These are phyloP conservation scores for Macrocystidia cucumis DNA, from an alignment of 1,284 basidiomycete genomes.

Conservation along the genomic window DNA sequence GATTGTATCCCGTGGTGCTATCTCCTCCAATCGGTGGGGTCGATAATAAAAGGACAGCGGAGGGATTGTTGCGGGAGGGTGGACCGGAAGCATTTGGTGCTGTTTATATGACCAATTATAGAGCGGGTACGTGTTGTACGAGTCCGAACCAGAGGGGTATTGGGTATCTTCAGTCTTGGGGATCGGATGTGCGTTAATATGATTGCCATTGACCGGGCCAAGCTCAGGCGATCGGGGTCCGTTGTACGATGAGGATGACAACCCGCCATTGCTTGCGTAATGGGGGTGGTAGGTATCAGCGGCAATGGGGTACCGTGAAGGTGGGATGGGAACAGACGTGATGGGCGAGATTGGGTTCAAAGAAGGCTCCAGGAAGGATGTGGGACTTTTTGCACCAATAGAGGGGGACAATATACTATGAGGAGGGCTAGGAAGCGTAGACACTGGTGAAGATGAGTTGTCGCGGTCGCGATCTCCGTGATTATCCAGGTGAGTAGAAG, in stretches of 20 bases:
- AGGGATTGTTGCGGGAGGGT: conserved; percentile 48
- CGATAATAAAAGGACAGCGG: conserved; percentile 65
- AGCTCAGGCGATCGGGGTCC: conserved; percentile 21
- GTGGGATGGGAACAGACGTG: conserved; percentile 40
- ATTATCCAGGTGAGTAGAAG: conserved; percentile 29
- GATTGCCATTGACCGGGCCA: conserved; percentile 24
- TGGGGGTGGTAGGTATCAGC: conserved; percentile 58
- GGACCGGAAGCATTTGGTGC: conserved; percentile 40
- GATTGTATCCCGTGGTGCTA: conserved; percentile 71
- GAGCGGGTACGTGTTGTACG: conserved; percentile 54
- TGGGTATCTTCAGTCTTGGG: conserved; percentile 36
- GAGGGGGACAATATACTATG: conserved; percentile 40
- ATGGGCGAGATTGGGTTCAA: conserved; percentile 33
- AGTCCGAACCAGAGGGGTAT: conserved; percentile 38
- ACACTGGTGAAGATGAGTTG: conserved; percentile 38
- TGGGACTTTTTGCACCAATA: conserved; percentile 32
- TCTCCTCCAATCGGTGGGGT: conserved; percentile 63
- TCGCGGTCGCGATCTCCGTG: conserved; percentile 33
- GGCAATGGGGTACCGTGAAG: conserved; percentile 64
- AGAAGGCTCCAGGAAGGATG: conserved; percentile 44
- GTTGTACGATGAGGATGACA: conserved; percentile 26
- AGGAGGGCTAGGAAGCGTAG: conserved; percentile 42
- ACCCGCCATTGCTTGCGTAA: conserved; percentile 33
- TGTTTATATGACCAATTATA: conserved; percentile 69
- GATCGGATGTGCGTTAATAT: conserved; percentile 17